Evolutionary conservation across 2,329 filamentous ascomycete species (phyloP).

Genomic region (Torrubiellomyces zombiae): DNA sequence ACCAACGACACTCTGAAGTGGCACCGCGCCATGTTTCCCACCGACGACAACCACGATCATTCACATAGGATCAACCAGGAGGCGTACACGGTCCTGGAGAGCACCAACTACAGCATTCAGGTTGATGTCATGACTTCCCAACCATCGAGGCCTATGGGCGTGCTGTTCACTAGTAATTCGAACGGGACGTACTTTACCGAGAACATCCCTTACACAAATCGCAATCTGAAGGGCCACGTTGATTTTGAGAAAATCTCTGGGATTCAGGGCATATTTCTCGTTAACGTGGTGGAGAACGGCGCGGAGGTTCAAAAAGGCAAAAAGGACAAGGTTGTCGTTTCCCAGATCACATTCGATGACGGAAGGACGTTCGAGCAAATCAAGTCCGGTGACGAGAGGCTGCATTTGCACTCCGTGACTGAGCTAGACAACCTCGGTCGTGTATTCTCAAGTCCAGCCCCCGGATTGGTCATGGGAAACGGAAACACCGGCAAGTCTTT

Average conservation of each 20-base stretch:
- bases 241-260: slow-evolving; percentile 90
- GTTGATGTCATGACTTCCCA: slow-evolving; percentile 70
- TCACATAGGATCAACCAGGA: slow-evolving; percentile 53
- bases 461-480: slow-evolving; percentile 83
- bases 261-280: slow-evolving; percentile 81
- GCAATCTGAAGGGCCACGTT: slow-evolving; percentile 56
- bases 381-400: slow-evolving; percentile 46
- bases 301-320: slow-evolving; percentile 47
- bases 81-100: slow-evolving; percentile 86
- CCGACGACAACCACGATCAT: slow-evolving; percentile 60
- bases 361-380: slow-evolving; percentile 69
- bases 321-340: slow-evolving; percentile 51
- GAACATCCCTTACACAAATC: slow-evolving; percentile 85
- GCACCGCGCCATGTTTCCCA: slow-evolving; percentile 82
- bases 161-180: slow-evolving; percentile 88
- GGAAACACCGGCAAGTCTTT: slow-evolving; percentile 74
- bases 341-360: slow-evolving; percentile 87
- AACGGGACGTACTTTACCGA: slow-evolving; percentile 92
- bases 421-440: slow-evolving; percentile 66
- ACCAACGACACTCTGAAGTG: slow-evolving; percentile 69
- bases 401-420: slow-evolving; percentile 89
- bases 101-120: slow-evolving; percentile 95
- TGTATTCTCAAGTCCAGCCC: slow-evolving; percentile 85
- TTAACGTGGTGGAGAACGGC: slow-evolving; percentile 81
- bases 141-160: slow-evolving; percentile 58